These are phyloP conservation scores for Phyllostachys edulis DNA, from an alignment of 176 grass and related monocot genomes.

Conservation along the genomic window DNA sequence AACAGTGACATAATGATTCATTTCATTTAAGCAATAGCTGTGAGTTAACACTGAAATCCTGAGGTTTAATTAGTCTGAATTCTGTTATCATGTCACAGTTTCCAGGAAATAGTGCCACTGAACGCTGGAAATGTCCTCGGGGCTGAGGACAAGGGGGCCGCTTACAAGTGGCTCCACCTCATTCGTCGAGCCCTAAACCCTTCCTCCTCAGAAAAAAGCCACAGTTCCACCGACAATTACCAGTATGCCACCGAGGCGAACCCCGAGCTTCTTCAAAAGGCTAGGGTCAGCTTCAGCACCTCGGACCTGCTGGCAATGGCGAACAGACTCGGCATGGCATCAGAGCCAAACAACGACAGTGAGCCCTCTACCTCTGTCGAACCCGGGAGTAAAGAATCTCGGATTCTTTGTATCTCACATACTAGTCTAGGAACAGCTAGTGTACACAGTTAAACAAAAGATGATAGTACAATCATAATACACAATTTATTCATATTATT, in stretches of 20 bases:
- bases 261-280: neutral
- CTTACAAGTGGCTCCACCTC: conserved; percentile 64
- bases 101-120: conserved; percentile 89
- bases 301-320: conserved; percentile 38
- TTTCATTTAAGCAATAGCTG: neutral
- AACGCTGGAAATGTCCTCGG: conserved; percentile 82
- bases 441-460: no score
- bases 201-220: neutral
- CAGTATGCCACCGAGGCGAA: neutral
- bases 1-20: conserved; percentile 1
- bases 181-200: conserved; percentile 52
- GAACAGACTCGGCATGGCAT: neutral
- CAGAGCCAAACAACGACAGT: neutral
- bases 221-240: neutral
- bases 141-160: conserved; percentile 60
- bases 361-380: neutral
- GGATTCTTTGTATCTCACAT: no score
- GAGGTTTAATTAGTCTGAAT: neutral
- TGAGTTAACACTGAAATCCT: neutral
- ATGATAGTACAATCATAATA: no score
- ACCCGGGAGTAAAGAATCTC: no score
- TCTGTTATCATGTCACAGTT: conserved; percentile 36
- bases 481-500: no score
- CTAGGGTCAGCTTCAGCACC: conserved; percentile 50
- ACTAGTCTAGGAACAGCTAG: no score